Percentiles rank a stretch among this genome's conserved stretches.
Conservation (phyloP, 257 asterid genomes). For the Solanum peruvianum region DNA sequence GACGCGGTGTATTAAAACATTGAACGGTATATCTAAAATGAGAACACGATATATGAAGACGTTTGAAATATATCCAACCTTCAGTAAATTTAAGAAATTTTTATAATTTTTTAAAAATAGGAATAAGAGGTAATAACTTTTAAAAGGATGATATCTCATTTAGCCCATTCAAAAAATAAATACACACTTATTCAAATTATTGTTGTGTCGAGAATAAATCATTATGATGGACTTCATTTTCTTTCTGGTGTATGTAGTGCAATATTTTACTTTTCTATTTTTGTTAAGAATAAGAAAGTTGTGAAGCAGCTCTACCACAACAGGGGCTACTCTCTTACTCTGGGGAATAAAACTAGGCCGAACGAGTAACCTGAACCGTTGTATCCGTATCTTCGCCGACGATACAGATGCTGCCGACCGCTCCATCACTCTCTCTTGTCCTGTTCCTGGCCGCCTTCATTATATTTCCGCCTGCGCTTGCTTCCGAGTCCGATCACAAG, state of each 20-base stretch:
- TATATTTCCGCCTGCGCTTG: conserved; percentile 3
- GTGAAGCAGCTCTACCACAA: background rate
- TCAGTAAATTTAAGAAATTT: background rate
- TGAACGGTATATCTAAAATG: background rate
- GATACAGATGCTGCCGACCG: conserved; percentile 4
- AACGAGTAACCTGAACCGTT: background rate
- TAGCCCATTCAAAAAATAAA: background rate
- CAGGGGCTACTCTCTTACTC: background rate
- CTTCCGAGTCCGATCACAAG: conserved; percentile 20
- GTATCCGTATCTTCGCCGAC: background rate
- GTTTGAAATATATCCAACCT: too few species aligned
- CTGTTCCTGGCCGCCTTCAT: background rate
- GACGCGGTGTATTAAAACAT: too few species aligned
- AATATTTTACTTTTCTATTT: background rate
- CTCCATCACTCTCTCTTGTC: background rate
- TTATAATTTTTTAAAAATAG: background rate
- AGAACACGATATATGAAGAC: background rate
- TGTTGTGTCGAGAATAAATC: too few species aligned
- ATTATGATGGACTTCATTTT: background rate
- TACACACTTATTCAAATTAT: background rate
- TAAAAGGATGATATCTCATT: background rate
- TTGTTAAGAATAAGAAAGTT: background rate
- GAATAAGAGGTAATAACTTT: background rate
- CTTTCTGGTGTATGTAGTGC: background rate
- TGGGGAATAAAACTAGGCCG: background rate